phyloP scores from a whole-genome alignment of 495 filamentous ascomycete genomes.

The Penicillium parvum region DNA sequence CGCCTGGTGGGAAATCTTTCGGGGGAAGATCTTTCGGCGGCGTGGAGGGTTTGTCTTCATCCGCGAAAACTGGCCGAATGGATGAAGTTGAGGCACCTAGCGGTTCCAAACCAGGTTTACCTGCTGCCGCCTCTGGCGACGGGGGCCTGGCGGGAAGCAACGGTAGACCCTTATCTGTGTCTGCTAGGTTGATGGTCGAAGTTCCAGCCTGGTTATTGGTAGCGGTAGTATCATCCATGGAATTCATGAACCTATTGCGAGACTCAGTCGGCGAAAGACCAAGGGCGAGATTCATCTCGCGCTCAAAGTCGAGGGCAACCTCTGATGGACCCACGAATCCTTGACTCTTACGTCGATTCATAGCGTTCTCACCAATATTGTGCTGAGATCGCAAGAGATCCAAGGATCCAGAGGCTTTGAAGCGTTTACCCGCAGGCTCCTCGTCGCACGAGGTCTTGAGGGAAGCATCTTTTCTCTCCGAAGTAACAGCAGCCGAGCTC shows the following conservation, averaged over 20 bases:
- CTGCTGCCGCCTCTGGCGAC: not conserved
- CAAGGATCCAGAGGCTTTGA: slow-evolving; percentile 4
- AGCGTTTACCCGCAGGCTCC: slow-evolving; percentile 7
- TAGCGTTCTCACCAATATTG: not conserved
- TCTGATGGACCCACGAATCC: not conserved
- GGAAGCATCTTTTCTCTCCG: slow-evolving; percentile 1
- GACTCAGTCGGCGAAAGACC: slow-evolving; percentile 21
- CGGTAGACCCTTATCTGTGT: slow-evolving; percentile 7
- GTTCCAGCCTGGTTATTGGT: no score
- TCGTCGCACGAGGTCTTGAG: slow-evolving; percentile 6
- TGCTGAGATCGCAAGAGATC: slow-evolving; percentile 1
- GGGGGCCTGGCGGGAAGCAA: slow-evolving; percentile 3
- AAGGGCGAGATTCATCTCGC: slow-evolving; percentile 25
- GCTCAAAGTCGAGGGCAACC: slow-evolving; percentile 14
- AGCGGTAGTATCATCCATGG: no score
- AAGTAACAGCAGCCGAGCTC: not conserved
- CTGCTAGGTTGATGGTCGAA: no score
- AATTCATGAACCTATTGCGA: no score
- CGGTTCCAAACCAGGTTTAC: not conserved
- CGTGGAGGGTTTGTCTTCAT: slow-evolving; percentile 5
- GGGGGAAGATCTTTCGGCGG: not conserved
- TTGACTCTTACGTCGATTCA: not conserved
- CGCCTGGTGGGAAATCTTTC: not conserved
- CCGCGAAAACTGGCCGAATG: slow-evolving; percentile 17
- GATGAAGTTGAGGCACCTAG: slow-evolving; percentile 4